Evolutionary conservation across 2,329 filamentous ascomycete species (phyloP), one percentile per base, ranked within the genome.

Genomic region (Trichothecium roseum): DNA sequence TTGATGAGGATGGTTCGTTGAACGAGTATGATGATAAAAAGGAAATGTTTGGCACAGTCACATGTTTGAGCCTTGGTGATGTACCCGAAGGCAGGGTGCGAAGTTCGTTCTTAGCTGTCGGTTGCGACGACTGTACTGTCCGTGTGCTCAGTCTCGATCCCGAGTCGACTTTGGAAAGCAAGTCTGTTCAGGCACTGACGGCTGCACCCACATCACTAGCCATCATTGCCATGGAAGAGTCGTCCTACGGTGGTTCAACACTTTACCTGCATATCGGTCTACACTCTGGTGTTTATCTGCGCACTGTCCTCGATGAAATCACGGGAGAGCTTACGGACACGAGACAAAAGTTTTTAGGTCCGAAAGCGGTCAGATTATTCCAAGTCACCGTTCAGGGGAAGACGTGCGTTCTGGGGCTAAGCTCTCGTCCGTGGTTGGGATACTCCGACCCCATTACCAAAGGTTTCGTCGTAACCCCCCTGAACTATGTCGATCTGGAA

Each of bases 301-400:
- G 93, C 30, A 96, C 91, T 1, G 85, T 95, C 5, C 66, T 99
- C 13, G 91, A 98, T 49, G 93, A 96, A 53, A 76, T 94, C 28
- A 96, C 88, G 3, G 93, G 93, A 39, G 91, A 98, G 54, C 69
- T 98, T 26, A 93, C 88, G 2, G 89, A 98, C 53, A 96, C 89
- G 0, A 74, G 91, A 31, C 91, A 91, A 41, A 87, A 93, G 38
- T 98, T 98, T 60, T 68, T 98, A 8, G 93, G 93, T 1, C 83
- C 88, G 1, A 91, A 91, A 47, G 77, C 85, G 18, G 88, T 94
- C 30, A 86, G 85, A 46, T 71, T 98, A 3, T 95, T 94, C 57
- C 80, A 84, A 45, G 87, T 96, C n/a, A 82, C 81, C 5, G 84
- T 95, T 8, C 80, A 91, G 50, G 80, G 80, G 14, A 82, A 87